These are phyloP conservation scores for Peziza echinospora DNA, from an alignment of 495 filamentous ascomycete species.

Conservation along the genomic window DNA sequence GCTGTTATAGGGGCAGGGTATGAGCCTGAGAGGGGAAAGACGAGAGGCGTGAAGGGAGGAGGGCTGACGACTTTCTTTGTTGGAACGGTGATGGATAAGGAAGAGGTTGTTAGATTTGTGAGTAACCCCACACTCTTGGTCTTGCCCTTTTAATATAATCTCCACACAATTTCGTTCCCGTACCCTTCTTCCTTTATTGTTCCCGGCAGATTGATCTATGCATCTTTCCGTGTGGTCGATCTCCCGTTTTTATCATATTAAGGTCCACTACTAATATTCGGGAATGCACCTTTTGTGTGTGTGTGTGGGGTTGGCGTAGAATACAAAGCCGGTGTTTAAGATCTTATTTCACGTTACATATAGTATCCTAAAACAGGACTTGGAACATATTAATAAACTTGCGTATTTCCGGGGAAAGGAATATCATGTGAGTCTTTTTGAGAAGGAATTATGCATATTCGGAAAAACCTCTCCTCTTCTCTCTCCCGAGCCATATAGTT, in stretches of 20 bases:
- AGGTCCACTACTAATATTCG: too few relatives aligned
- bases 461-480: too few relatives aligned
- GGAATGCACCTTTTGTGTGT: too few relatives aligned
- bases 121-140: too few relatives aligned
- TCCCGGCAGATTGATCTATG: too few relatives aligned
- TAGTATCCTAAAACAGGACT: slow-evolving; percentile 28
- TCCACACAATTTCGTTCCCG: too few relatives aligned
- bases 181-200: too few relatives aligned
- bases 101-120: slow-evolving; percentile 29
- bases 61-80: slow-evolving; percentile 62
- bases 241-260: too few relatives aligned
- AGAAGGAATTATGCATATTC: not conserved
- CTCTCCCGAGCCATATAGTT: too few relatives aligned
- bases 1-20: slow-evolving; percentile 52
- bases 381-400: slow-evolving; percentile 31
- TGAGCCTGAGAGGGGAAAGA: slow-evolving; percentile 34
- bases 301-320: too few relatives aligned
- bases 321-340: slow-evolving; percentile 36
- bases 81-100: slow-evolving; percentile 54
- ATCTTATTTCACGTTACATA: slow-evolving; percentile 38
- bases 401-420: slow-evolving; percentile 5
- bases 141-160: too few relatives aligned
- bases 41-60: slow-evolving; percentile 26
- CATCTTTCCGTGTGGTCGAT: too few relatives aligned
- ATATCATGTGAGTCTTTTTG: slow-evolving; percentile 1